These are phyloP conservation scores for Naganishia sp. DNA, from an alignment of 1,284 basidiomycete species.

Conservation along the genomic window DNA sequence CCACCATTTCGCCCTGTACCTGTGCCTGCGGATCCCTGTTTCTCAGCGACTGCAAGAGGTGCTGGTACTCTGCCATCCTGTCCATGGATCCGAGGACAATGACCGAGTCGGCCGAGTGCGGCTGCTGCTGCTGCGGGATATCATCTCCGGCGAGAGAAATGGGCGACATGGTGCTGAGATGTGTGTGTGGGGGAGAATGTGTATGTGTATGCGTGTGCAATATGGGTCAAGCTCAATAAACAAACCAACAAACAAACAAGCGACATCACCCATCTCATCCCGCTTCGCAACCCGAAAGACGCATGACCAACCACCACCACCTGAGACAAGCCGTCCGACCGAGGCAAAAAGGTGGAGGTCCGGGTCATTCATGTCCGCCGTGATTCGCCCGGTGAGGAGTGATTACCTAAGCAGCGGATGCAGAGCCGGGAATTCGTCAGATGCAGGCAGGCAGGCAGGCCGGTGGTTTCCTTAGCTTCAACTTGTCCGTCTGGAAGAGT, in stretches of 20 bases:
- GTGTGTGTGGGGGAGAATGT: too few species aligned
- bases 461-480: too few species aligned
- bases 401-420: not conserved
- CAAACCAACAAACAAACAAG: too few species aligned
- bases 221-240: too few species aligned
- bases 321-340: not conserved
- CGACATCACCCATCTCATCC: not conserved
- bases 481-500: too few species aligned
- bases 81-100: slow-evolving; percentile 52
- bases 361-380: not conserved
- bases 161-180: slow-evolving; percentile 13
- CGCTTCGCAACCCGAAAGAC: not conserved
- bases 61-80: slow-evolving; percentile 50
- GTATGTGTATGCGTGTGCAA: too few species aligned
- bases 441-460: too few species aligned
- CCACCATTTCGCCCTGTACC: slow-evolving; percentile 53
- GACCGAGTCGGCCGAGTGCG: slow-evolving; percentile 14
- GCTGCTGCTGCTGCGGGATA: slow-evolving; percentile 17
- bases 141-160: slow-evolving; percentile 16
- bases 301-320: not conserved
- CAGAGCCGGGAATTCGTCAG: not conserved
- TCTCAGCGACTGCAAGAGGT: slow-evolving; percentile 43
- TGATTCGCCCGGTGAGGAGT: not conserved
- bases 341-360: slow-evolving; percentile 12
- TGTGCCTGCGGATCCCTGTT: slow-evolving; percentile 20